phyloP scores from a whole-genome alignment of 139 green algal genomes.

The Pedinophyceae sp. region DNA sequence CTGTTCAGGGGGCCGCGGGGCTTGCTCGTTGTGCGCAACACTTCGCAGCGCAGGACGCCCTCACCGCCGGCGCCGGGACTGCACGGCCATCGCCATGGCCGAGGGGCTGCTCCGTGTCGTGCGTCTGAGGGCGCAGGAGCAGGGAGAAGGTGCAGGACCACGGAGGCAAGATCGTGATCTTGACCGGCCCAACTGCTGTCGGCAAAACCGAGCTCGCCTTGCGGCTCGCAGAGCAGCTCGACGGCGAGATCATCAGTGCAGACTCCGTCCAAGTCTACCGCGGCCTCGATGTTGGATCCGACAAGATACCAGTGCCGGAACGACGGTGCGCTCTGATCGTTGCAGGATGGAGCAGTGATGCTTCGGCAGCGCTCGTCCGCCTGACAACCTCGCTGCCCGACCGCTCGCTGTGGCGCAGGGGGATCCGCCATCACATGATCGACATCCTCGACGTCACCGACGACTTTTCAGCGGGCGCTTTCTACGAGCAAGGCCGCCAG shows the following conservation, averaged over 20 bases:
- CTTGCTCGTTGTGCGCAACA: too few relatives aligned
- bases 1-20: too few relatives aligned
- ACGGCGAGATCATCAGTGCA: slow-evolving; percentile 84
- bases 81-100: too few relatives aligned
- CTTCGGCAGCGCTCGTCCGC: too few relatives aligned
- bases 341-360: too few relatives aligned
- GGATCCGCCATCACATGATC: slow-evolving; percentile 83
- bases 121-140: too few relatives aligned
- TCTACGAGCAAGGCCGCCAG: slow-evolving; percentile 38
- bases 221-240: slow-evolving; percentile 47
- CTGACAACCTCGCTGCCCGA: too few relatives aligned
- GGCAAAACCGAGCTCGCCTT: slow-evolving; percentile 77
- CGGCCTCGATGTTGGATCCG: slow-evolving; percentile 74
- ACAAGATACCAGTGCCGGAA: slow-evolving; percentile 46
- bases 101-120: too few relatives aligned
- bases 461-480: slow-evolving; percentile 80
- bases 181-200: slow-evolving; percentile 81
- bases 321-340: too few relatives aligned
- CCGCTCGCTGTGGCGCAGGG: slow-evolving; percentile 38
- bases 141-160: too few relatives aligned
- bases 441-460: slow-evolving; percentile 49
- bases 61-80: too few relatives aligned
- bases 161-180: slow-evolving; percentile 48
- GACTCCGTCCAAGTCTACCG: slow-evolving; percentile 90
- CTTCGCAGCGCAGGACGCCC: too few relatives aligned